Evolutionary conservation across 768 basidiomycete species (phyloP).

Genomic region (Paxillus rubicundulus): DNA sequence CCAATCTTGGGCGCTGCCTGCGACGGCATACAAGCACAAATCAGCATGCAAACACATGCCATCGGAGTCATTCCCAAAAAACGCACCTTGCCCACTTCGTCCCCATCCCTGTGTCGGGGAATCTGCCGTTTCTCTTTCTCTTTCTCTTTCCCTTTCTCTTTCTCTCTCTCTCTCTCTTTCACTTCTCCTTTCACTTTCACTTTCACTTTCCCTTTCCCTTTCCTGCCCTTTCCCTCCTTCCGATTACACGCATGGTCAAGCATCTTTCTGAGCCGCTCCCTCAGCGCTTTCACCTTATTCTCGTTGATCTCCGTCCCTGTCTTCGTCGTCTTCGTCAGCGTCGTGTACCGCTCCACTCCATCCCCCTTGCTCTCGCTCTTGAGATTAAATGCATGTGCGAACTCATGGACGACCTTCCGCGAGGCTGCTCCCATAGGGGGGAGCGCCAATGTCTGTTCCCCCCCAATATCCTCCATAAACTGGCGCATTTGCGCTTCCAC

Average conservation of each 20-base stretch:
- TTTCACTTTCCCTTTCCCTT: background rate
- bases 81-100: slow-evolving; percentile 78
- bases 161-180: slow-evolving; percentile 12
- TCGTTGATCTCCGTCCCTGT: slow-evolving; percentile 59
- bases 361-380: slow-evolving; percentile 75
- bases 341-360: slow-evolving; percentile 71
- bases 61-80: background rate
- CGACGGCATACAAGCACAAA: background rate
- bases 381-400: slow-evolving; percentile 76
- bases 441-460: slow-evolving; percentile 54
- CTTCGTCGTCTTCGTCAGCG: slow-evolving; percentile 63
- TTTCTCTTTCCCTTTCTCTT: background rate
- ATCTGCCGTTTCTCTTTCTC: too few species aligned
- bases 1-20: slow-evolving; percentile 82
- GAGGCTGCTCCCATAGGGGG: slow-evolving; percentile 77
- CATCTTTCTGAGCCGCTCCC: slow-evolving; percentile 35
- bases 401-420: slow-evolving; percentile 72
- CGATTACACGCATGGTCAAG: slow-evolving; percentile 18
- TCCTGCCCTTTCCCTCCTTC: slow-evolving; percentile 11
- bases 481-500: slow-evolving; percentile 67
- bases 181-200: too few species aligned
- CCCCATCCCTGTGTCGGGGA: slow-evolving; percentile 72
- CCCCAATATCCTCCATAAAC: slow-evolving; percentile 61
- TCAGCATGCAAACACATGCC: background rate
- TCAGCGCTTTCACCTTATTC: slow-evolving; percentile 49